Evolutionary conservation across 768 basidiomycete genomes (phyloP), one percentile per base, ranked within the genome.

Genomic region (Suillus placidus): DNA sequence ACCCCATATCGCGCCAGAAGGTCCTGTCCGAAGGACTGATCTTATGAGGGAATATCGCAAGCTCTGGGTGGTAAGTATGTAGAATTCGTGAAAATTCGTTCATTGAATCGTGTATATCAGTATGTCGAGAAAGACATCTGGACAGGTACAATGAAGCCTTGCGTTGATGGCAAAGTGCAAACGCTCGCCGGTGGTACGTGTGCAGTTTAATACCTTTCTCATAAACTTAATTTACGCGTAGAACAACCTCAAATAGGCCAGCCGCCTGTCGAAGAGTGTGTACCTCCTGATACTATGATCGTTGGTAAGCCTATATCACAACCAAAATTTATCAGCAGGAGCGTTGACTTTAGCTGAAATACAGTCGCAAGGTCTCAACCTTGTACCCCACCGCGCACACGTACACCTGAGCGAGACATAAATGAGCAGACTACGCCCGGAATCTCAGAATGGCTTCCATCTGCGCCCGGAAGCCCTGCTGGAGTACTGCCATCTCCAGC

Each of bases 391-490:
- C 37, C 51, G 18, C 68, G 62, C 40, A 69, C 66, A n/a, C 64
- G 66, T 32, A 62, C 67, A 8, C 65, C 64, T 10, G 38, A 63
- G 30, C 43, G 67, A n/a, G 37, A 30, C 14, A 68, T 14, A 49
- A 61, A 20, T 14, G 71, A 70, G 67, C 73, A 70, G 37, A 77
- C 76, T 6, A 77, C 76, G n/a, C 62, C 62, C 18, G 12, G 58
- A 40, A 32, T 42, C 20, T 68, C 77, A n/a, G 63, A 75, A 34
- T 77, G 76, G 76, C 73, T 77, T 10, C 62, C 55, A 40, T 77
- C 77, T 12, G 58, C 64, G 12, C 68, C 67, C 23, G 71, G 72
- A 8, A 77, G 69, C 62, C 64, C 71, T 4, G 18, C 58, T 54
- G 35, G 37, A 38, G 66, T 55, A 9, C 42, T 47, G 30, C 40